Base-by-base conservation (phyloP, 208 protist genomes). In the Lotmaria passim region DNA sequence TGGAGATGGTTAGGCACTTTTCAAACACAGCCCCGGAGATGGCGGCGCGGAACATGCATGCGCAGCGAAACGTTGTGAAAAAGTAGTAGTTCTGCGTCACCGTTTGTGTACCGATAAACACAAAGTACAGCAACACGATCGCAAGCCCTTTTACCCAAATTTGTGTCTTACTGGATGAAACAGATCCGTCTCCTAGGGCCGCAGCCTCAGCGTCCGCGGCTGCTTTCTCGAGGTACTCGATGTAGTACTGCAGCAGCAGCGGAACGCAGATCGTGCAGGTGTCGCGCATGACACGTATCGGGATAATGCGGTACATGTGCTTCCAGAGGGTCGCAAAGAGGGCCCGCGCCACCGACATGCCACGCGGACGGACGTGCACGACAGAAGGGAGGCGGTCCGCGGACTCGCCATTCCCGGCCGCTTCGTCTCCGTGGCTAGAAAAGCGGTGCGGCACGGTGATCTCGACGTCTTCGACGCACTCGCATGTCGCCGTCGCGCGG, bases 21-120 rank as follows among this genome's bases (percentile, higher is more conserved):
- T 82, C 72, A 53, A 96, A 97, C n/a, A 78, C n/a, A 97, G 68
- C 0, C 87, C 88, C 28, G 71, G 83, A 3, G 36, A 97, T 51
- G 24, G 84, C 52, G 8, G 63, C 73, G 19, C 80, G 75, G 14
- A 96, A 68, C 0, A 91, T 87, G 46, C 72, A 82, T 75, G 63
- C 38, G 90, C 64, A 7, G 43, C 61, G 39, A 76, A 66, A 79
- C 77, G 44, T 58, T 64, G 15, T 80, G 69, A 19, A 47, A 59
- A 3, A 56, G 52, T 87, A 75, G 63, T 93, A 82, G 59, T 85
- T 78, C 11, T 68, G 57, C 14, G 74, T 71, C 0, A 83, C 41
- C 21, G 76, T 81, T 30, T 85, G 67, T 0, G 81, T 36, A 3
- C 84, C 7, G 21, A 86, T 85, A 15, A 94, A 65, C 0, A 24